Percentiles rank a stretch among this genome's conserved stretches.
Evolutionary conservation across 177 flowering plant genomes (phyloP).

Genomic region (Vitis hybrid): DNA sequence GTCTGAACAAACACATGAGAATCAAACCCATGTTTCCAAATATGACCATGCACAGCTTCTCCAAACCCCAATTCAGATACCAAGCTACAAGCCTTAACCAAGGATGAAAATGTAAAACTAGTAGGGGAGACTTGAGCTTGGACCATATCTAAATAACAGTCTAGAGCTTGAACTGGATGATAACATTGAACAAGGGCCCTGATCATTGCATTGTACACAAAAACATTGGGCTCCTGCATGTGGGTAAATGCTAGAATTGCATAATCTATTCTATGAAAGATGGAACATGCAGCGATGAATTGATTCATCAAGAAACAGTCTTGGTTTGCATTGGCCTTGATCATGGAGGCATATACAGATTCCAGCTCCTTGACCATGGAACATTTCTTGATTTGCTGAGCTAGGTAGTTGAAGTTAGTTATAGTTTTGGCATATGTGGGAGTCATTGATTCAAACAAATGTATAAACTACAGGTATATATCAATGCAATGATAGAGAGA

Average conservation of each 20-base stretch:
- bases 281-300: constrained; percentile 50
- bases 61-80: constrained; percentile 32
- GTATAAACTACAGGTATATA: no score
- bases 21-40: constrained; percentile 61
- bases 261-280: constrained; percentile 33
- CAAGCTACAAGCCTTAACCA: constrained; percentile 57
- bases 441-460: no score
- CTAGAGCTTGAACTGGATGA: constrained; percentile 37
- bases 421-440: no score
- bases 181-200: constrained; percentile 41
- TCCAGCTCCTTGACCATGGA: constrained; percentile 21
- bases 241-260: constrained; percentile 49
- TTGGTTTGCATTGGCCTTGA: constrained; percentile 42
- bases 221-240: constrained; percentile 54
- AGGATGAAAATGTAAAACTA: constrained; percentile 65
- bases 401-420: no score
- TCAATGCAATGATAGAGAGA: no score
- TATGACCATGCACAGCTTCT: constrained; percentile 51
- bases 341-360: constrained; percentile 43
- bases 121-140: constrained; percentile 39
- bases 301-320: constrained; percentile 64
- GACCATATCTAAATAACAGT: constrained; percentile 42
- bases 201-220: constrained; percentile 72
- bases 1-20: constrained; percentile 63
- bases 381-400: no score